Percentiles rank a stretch among this genome's conserved stretches.
These are phyloP conservation scores for Claviceps digitariae DNA, from an alignment of 2,329 filamentous ascomycete genomes.

Conservation along the genomic window DNA sequence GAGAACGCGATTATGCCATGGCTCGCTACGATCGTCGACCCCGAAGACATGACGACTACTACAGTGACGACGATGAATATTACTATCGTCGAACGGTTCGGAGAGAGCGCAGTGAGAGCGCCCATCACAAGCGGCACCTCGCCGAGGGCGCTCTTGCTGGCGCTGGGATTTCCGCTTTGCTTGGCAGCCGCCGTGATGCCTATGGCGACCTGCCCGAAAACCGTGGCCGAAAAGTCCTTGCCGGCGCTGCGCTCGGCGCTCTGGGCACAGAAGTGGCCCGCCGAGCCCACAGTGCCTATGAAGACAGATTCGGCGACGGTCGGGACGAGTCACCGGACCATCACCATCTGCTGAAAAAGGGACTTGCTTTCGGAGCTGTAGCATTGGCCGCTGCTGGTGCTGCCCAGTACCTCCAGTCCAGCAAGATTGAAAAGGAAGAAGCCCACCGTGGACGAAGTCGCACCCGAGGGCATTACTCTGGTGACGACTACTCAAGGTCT, in stretches of 20 bases:
- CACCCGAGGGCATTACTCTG: slow-evolving; percentile 28
- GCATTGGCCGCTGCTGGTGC: slow-evolving; percentile 52
- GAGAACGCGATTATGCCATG: slow-evolving; percentile 16
- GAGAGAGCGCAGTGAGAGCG: slow-evolving; percentile 36
- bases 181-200: slow-evolving; percentile 39
- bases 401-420: slow-evolving; percentile 48
- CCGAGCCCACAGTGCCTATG: slow-evolving; percentile 47
- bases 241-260: slow-evolving; percentile 49
- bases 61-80: slow-evolving; percentile 34
- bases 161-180: slow-evolving; percentile 45
- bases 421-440: slow-evolving; percentile 47
- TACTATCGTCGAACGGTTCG: slow-evolving; percentile 32
- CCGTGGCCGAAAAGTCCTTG: slow-evolving; percentile 43
- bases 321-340: slow-evolving; percentile 24
- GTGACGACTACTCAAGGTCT: slow-evolving; percentile 28
- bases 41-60: slow-evolving; percentile 29
- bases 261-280: slow-evolving; percentile 47
- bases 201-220: slow-evolving; percentile 36
- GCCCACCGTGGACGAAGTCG: slow-evolving; percentile 40
- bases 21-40: slow-evolving; percentile 26
- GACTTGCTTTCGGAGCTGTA: slow-evolving; percentile 48
- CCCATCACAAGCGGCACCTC: slow-evolving; percentile 43
- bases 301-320: slow-evolving; percentile 33
- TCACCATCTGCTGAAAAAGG: slow-evolving; percentile 42
- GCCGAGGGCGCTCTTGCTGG: slow-evolving; percentile 53